Base-by-base conservation (phyloP, 2,329 filamentous ascomycete genomes). In the Aquanectria penicillioides region DNA sequence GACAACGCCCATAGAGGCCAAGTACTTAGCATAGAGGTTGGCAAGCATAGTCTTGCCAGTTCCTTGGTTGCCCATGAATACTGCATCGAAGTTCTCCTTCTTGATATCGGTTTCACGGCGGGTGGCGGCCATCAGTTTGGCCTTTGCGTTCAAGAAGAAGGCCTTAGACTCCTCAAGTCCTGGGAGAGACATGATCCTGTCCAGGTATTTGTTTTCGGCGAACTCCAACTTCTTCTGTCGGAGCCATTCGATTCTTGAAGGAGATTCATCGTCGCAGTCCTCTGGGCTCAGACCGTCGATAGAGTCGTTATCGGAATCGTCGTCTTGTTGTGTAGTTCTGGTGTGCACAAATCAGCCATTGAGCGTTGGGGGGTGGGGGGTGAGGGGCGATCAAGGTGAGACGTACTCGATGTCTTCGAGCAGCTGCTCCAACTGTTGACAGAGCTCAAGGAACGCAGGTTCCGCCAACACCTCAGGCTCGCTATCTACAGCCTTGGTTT, bases 121-220 rank as follows among this genome's bases (percentile, higher is more conserved):
- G 1, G 76, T 69, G 0, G 79, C 80, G 11, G 78, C 73, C 65
- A 88, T 88, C 64, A 89, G 84, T 1, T 69, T 68, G 2, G 71
- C 70, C 37, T 70, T 72, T 33, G 69, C 60, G 33, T 70, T 61
- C 9, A 90, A 71, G 46, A 90, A 82, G 50, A 86, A 75, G 22
- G 76, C 64, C 66, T 91, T 91, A 31, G 89, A 83, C 5, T 82
- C 74, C 65, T 90, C 87, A 0, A 90, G 75, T 3, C 88, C 88
- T 41, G 85, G 82, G 80, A 90, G 83, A 1, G 75, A 74, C 83
- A 90, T 89, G 22, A 91, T 69, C 0, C 76, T 64, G 64, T 90
- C 87, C 2, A 91, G 74, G 2, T 81, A 77, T n/a, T 75, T 69
- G 58, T 86, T 89, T 11, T 71, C 67, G 1, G 80, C 79, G 18